Percentiles rank a stretch among this genome's conserved stretches.
phyloP scores from a whole-genome alignment of 495 filamentous ascomycete species.

The Talaromyces wortmannii region DNA sequence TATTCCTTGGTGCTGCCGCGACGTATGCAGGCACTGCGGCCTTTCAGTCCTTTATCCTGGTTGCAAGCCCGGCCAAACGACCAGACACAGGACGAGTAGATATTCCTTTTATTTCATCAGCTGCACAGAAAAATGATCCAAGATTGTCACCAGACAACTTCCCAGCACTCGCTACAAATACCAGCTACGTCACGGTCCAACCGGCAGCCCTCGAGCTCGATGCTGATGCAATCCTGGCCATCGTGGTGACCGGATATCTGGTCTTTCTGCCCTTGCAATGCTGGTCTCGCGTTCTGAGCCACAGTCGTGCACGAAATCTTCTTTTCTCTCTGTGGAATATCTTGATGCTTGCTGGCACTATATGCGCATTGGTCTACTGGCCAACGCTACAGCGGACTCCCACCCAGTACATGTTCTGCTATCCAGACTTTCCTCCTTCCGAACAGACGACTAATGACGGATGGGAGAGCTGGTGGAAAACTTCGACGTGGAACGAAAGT shows the following conservation, averaged over 20 bases:
- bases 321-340: conserved; percentile 24
- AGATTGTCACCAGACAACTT: conserved; percentile 12
- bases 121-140: not conserved
- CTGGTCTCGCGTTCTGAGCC: conserved; percentile 21
- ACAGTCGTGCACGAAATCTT: conserved; percentile 17
- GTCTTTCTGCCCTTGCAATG: conserved; percentile 28
- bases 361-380: conserved; percentile 20
- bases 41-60: conserved; percentile 26
- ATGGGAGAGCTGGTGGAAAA: conserved; percentile 16
- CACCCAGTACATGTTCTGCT: conserved; percentile 27
- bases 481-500: conserved; percentile 21
- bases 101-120: conserved; percentile 13
- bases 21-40: conserved; percentile 29
- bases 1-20: conserved; percentile 24
- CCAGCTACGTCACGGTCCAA: conserved; percentile 10
- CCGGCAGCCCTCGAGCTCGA: conserved; percentile 25
- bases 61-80: conserved; percentile 10
- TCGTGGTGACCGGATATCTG: conserved; percentile 30
- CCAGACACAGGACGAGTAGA: conserved; percentile 10
- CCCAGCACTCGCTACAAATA: conserved; percentile 16
- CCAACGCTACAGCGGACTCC: conserved; percentile 9
- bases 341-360: conserved; percentile 23
- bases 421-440: conserved; percentile 15
- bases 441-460: conserved; percentile 18
- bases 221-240: conserved; percentile 25